Conservation (phyloP, 2,329 filamentous ascomycete genomes). For the Aspergillus cejpii region DNA sequence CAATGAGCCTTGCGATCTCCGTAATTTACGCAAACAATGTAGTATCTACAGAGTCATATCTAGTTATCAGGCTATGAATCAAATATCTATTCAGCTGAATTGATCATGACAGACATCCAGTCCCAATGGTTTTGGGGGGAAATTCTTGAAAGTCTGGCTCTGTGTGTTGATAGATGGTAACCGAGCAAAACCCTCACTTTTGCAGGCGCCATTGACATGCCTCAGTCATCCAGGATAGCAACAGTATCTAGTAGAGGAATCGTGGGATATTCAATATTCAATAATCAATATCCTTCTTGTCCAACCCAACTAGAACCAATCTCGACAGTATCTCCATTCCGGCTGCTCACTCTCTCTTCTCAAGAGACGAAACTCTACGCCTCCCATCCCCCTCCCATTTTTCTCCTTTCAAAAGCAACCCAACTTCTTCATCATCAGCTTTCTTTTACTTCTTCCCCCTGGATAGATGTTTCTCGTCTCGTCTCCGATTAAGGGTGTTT, state of each 20-base stretch:
- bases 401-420: neutral
- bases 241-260: no score
- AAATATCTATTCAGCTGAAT: no score
- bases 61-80: no score
- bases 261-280: no score
- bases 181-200: no score
- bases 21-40: neutral
- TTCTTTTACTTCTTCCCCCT: neutral
- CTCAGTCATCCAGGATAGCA: no score
- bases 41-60: no score
- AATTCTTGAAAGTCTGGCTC: no score
- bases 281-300: neutral
- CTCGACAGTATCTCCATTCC: conserved; percentile 1
- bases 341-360: neutral
- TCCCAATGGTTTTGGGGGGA: no score
- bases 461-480: neutral
- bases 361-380: neutral
- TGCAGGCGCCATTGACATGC: no score
- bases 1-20: conserved; percentile 9
- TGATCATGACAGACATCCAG: no score
- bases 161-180: no score
- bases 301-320: neutral
- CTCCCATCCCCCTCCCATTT: neutral
- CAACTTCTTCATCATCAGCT: neutral
- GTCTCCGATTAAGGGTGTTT: neutral